Evolutionary conservation across 2,329 filamentous ascomycete species (phyloP).

Genomic region (Botrytis byssoidea): DNA sequence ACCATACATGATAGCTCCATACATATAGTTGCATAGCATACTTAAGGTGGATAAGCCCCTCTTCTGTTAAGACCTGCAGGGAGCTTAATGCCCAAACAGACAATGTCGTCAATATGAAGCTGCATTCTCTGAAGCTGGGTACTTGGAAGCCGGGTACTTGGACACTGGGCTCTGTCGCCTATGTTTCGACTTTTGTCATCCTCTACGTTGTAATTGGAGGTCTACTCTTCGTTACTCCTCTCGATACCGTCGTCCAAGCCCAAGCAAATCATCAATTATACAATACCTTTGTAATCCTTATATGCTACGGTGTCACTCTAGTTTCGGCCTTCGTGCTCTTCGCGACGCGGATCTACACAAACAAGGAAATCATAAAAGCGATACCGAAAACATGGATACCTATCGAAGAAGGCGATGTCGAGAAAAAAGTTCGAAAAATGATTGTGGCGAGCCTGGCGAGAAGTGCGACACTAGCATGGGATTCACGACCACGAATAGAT

Average conservation of each 20-base stretch:
- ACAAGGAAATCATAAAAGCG: slow-evolving; percentile 70
- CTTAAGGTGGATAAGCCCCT: slow-evolving; percentile 14
- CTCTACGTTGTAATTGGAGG: slow-evolving; percentile 61
- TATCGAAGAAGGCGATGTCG: slow-evolving; percentile 80
- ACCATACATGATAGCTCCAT: not conserved
- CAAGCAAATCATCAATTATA: slow-evolving; percentile 64
- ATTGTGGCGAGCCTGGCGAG: slow-evolving; percentile 70
- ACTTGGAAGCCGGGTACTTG: slow-evolving; percentile 15
- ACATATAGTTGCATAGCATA: not conserved
- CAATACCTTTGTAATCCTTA: slow-evolving; percentile 80
- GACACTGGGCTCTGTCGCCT: slow-evolving; percentile 9
- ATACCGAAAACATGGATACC: slow-evolving; percentile 89
- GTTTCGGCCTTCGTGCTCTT: slow-evolving; percentile 74
- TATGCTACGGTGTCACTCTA: slow-evolving; percentile 71
- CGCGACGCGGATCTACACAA: slow-evolving; percentile 80
- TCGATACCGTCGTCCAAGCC: slow-evolving; percentile 77
- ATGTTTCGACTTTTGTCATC: slow-evolving; percentile 6
- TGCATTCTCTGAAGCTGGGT: not conserved
- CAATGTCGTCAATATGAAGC: slow-evolving; percentile 19
- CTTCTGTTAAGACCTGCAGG: slow-evolving; percentile 14
- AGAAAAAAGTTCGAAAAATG: slow-evolving; percentile 70
- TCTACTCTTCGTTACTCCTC: slow-evolving; percentile 76
- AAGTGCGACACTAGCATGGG: slow-evolving; percentile 79
- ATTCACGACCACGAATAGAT: slow-evolving; percentile 65
- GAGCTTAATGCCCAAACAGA: slow-evolving; percentile 18